These are phyloP conservation scores for Coniferiporia weirii DNA, from an alignment of 1,284 basidiomycete genomes.

Conservation along the genomic window DNA sequence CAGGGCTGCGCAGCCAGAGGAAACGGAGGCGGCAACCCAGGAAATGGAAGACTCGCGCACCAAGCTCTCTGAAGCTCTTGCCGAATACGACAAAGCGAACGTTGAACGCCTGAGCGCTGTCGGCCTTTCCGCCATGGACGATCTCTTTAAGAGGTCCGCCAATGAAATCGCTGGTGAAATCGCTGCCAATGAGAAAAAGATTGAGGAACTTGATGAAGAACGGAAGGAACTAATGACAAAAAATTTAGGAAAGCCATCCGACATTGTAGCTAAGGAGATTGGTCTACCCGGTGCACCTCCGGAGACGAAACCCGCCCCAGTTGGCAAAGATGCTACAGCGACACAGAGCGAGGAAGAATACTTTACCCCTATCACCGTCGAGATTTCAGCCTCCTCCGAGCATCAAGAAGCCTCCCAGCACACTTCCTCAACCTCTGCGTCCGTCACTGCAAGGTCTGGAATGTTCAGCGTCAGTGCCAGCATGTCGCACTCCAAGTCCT, in stretches of 20 bases:
- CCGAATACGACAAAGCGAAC: neutral
- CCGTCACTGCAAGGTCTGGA: neutral
- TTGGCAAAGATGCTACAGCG: neutral
- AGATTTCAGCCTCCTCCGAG: neutral
- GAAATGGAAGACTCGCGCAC: neutral
- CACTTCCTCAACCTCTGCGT: neutral
- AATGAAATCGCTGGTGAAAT: neutral
- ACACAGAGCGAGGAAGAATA: neutral
- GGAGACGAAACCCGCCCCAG: neutral
- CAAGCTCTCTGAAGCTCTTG: neutral
- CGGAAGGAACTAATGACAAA: neutral
- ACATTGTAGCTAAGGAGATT: neutral
- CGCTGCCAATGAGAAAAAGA: neutral
- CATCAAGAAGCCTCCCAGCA: neutral
- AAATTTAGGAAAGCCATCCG: neutral
- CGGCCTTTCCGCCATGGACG: neutral
- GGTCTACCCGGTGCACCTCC: neutral
- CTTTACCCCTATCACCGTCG: conserved; percentile 1
- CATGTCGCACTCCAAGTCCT: neutral
- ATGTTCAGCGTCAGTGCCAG: neutral
- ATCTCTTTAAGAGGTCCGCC: neutral
- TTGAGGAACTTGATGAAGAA: neutral
- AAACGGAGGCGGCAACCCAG: neutral
- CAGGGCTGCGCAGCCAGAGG: neutral
- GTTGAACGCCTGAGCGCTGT: neutral